Evolutionary conservation across 306 rosid species (phyloP).

Genomic region (Potentilla sterilis): DNA sequence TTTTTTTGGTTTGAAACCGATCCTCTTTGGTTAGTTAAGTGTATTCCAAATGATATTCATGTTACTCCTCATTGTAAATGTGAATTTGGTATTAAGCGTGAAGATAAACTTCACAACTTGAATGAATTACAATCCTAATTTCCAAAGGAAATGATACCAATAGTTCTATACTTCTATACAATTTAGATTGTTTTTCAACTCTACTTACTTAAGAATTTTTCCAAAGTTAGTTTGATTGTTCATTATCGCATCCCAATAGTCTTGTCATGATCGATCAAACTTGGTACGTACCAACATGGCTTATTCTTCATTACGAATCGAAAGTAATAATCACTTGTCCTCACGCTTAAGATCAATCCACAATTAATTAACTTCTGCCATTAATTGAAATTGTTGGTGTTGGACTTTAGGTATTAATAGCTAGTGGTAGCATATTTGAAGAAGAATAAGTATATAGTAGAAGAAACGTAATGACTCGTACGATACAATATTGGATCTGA

Average conservation of each 20-base stretch:
- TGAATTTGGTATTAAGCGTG: background rate
- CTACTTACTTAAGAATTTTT: background rate
- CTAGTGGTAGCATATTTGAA: background rate
- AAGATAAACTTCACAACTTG: background rate
- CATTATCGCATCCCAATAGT: background rate
- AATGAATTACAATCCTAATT: background rate
- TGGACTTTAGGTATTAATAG: background rate
- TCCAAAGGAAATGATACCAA: no score
- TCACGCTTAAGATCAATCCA: background rate
- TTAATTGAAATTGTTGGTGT: background rate
- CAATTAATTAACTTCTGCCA: background rate
- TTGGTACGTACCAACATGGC: background rate
- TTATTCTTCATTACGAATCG: background rate
- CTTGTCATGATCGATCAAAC: background rate
- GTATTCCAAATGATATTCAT: background rate
- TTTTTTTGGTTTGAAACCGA: no score
- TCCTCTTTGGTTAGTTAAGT: no score
- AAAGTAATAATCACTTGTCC: background rate
- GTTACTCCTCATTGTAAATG: background rate
- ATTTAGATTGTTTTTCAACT: background rate
- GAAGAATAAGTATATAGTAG: background rate
- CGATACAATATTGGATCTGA: background rate
- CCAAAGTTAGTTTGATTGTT: background rate
- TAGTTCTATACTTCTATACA: background rate
- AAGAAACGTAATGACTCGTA: background rate